Conservation (phyloP, 2,329 filamentous ascomycete species). For the Onygena corvina region DNA sequence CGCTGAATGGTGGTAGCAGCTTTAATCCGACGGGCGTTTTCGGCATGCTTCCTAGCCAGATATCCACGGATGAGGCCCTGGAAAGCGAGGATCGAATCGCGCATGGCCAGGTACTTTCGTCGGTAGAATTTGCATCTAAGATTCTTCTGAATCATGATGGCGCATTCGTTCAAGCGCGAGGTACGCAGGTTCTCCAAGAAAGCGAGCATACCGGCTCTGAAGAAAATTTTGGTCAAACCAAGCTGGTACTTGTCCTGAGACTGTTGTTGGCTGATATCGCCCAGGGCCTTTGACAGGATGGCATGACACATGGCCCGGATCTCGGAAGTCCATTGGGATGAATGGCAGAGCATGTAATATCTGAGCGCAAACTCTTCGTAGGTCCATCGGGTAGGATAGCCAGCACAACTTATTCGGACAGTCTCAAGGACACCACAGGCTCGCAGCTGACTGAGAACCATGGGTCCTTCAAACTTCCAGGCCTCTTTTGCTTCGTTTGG, state of each 20-base stretch:
- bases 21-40: conserved; percentile 69
- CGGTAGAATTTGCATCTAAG: conserved; percentile 90
- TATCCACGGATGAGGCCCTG: conserved; percentile 69
- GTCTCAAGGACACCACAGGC: conserved; percentile 98
- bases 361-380: conserved; percentile 96
- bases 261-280: conserved; percentile 57
- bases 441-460: conserved; percentile 93
- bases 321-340: conserved; percentile 79
- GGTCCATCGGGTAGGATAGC: conserved; percentile 95
- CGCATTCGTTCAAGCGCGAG: conserved; percentile 78
- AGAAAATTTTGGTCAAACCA: conserved; percentile 97
- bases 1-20: conserved; percentile 90
- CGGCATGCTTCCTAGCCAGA: conserved; percentile 62
- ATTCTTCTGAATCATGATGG: conserved; percentile 98
- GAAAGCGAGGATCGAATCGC: conserved; percentile 64
- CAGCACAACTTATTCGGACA: conserved; percentile 91
- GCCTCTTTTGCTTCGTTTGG: conserved; percentile 93
- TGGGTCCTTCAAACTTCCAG: conserved; percentile 97
- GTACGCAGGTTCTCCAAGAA: conserved; percentile 93
- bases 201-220: conserved; percentile 96
- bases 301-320: conserved; percentile 89
- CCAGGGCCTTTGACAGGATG: conserved; percentile 79
- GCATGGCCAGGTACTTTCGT: conserved; percentile 75
- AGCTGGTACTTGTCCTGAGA: conserved; percentile 91
- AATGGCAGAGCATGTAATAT: conserved; percentile 96